Evolutionary conservation across 306 rosid species (phyloP).

Genomic region (Cercis canadensis): DNA sequence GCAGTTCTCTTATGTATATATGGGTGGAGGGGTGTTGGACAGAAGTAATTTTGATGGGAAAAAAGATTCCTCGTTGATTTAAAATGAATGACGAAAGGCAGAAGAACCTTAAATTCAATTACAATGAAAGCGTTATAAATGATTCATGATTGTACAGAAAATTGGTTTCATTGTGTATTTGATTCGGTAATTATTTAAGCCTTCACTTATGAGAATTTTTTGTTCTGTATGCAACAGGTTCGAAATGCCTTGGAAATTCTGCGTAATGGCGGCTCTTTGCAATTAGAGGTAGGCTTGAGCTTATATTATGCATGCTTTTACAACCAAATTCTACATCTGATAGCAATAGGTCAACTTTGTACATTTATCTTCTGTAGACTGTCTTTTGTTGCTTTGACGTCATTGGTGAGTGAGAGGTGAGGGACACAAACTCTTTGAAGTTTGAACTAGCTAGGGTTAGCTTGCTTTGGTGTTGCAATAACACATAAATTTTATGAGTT

Average conservation of each 20-base stretch:
- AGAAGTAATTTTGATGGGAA: too few species aligned
- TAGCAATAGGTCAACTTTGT: neutral
- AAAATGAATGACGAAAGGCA: too few species aligned
- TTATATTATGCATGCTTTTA: neutral
- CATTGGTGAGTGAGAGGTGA: neutral
- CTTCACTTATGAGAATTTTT: neutral
- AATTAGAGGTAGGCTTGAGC: slow-evolving; percentile 24
- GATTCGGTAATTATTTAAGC: neutral
- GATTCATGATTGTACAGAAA: too few species aligned
- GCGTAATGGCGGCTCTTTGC: neutral
- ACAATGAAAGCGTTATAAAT: too few species aligned
- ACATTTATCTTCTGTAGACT: neutral
- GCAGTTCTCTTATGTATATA: too few species aligned
- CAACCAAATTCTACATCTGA: neutral
- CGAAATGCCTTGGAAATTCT: neutral
- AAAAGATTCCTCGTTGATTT: too few species aligned
- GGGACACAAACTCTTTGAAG: neutral
- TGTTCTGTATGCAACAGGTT: slow-evolving; percentile 14
- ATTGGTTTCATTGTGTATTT: neutral
- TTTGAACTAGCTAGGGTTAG: neutral
- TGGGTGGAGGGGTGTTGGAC: too few species aligned
- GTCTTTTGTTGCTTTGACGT: neutral
- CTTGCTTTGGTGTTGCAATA: neutral
- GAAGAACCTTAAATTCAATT: too few species aligned
- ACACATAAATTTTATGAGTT: neutral